A percentile compares a stretch with the other conserved stretches of the same genome.
Evolutionary conservation across 2,329 filamentous ascomycete species (phyloP).

Genomic region (Fusarium denticulatum): DNA sequence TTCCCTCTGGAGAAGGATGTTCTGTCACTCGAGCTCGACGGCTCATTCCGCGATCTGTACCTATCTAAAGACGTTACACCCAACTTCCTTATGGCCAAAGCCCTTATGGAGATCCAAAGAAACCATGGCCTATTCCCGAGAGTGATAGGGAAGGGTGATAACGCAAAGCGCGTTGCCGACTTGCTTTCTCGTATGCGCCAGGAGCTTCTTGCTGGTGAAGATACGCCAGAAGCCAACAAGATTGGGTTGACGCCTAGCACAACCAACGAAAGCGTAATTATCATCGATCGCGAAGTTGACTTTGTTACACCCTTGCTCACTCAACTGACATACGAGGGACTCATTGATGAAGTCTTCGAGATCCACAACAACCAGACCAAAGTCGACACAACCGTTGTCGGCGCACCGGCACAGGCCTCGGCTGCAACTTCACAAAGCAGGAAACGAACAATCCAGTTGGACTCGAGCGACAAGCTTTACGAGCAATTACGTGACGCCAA

Average conservation of each 20-base stretch:
- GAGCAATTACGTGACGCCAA: slow-evolving; percentile 89
- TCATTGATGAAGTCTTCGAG: slow-evolving; percentile 92
- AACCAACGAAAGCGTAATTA: slow-evolving; percentile 87
- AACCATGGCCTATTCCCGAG: slow-evolving; percentile 93
- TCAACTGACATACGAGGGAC: slow-evolving; percentile 94
- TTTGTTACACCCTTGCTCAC: slow-evolving; percentile 92
- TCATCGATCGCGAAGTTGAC: slow-evolving; percentile 95
- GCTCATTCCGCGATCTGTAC: slow-evolving; percentile 88
- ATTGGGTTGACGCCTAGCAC: slow-evolving; percentile 85
- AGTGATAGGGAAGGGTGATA: slow-evolving; percentile 94
- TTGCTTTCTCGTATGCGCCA: slow-evolving; percentile 90
- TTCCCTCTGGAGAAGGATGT: slow-evolving; percentile 92
- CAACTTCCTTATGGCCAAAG: slow-evolving; percentile 88
- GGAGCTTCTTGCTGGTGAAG: slow-evolving; percentile 84
- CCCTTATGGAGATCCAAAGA: slow-evolving; percentile 93
- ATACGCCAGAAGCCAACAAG: slow-evolving; percentile 68
- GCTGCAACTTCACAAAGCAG: slow-evolving; percentile 68
- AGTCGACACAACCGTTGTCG: slow-evolving; percentile 89
- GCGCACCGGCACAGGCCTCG: slow-evolving; percentile 72
- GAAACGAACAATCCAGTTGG: slow-evolving; percentile 89
- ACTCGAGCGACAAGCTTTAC: slow-evolving; percentile 89
- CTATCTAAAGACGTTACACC: slow-evolving; percentile 89
- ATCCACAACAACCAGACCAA: slow-evolving; percentile 94
- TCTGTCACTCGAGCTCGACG: slow-evolving; percentile 87
- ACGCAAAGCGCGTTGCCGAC: slow-evolving; percentile 88